Percentiles rank a stretch among this genome's conserved stretches.
Evolutionary conservation across 2,329 filamentous ascomycete species (phyloP).

Genomic region (Apiospora pterosperma): DNA sequence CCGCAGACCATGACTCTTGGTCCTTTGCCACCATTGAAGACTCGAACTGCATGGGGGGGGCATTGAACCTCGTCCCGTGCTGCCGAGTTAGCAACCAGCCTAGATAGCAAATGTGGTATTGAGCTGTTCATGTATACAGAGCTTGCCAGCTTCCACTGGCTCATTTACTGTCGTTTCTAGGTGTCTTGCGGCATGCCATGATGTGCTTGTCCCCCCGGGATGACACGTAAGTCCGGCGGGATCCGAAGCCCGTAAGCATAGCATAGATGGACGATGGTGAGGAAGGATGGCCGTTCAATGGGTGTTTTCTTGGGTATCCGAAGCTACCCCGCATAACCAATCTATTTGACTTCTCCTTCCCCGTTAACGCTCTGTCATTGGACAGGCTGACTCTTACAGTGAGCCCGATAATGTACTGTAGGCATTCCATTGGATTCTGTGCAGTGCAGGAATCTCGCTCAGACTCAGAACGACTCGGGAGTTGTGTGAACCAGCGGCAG

Average conservation of each 20-base stretch:
- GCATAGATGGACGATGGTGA: not conserved
- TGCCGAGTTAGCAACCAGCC: not conserved
- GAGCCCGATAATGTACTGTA: not conserved
- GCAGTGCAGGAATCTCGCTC: too few species aligned
- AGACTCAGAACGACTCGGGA: too few species aligned
- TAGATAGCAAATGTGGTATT: not conserved
- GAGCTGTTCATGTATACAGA: not conserved
- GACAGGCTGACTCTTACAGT: not conserved
- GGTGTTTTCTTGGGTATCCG: not conserved
- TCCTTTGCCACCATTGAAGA: not conserved
- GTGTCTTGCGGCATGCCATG: not conserved
- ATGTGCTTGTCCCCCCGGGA: not conserved
- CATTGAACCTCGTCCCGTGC: not conserved
- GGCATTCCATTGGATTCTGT: not conserved
- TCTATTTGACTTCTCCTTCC: not conserved
- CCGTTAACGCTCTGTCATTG: not conserved
- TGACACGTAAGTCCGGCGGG: not conserved
- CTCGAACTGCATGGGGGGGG: not conserved
- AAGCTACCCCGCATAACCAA: not conserved
- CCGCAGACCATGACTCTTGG: conserved; percentile 5
- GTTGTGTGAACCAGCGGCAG: too few species aligned
- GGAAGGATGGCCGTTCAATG: not conserved
- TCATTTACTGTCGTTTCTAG: not conserved
- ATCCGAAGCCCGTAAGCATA: not conserved
- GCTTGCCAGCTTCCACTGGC: not conserved